These are phyloP conservation scores for Backusella circina DNA, from an alignment of 192 early-diverging fungal species.

Conservation along the genomic window DNA sequence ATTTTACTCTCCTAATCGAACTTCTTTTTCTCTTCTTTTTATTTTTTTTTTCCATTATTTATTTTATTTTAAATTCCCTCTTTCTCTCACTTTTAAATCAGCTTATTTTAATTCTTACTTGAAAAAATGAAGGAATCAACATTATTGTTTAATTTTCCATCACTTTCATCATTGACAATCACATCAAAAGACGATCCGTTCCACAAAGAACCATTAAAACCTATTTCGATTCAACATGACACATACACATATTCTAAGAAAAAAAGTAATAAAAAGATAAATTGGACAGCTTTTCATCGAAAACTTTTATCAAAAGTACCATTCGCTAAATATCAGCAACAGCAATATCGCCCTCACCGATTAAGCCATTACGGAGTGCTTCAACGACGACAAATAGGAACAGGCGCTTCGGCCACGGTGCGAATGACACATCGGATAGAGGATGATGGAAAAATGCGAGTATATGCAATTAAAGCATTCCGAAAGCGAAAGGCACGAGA, in stretches of 20 bases:
- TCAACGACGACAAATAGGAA: constrained; percentile 51
- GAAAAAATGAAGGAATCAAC: not conserved
- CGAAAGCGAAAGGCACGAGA: constrained; percentile 73
- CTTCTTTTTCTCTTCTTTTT: not conserved
- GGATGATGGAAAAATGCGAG: constrained; percentile 52
- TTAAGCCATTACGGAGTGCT: constrained; percentile 2
- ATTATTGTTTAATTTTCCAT: not conserved
- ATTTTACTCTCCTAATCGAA: constrained; percentile 1
- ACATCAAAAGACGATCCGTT: constrained; percentile 3
- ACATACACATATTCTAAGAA: not conserved
- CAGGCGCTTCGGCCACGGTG: constrained; percentile 89
- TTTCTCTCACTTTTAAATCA: not conserved
- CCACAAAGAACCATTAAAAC: not conserved
- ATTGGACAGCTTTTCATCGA: not conserved
- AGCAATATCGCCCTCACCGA: not conserved
- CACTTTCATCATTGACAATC: not conserved
- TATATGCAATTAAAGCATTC: constrained; percentile 89
- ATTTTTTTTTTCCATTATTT: not conserved
- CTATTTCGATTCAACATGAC: not conserved
- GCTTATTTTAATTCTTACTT: not conserved
- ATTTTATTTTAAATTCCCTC: not conserved
- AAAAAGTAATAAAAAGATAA: not conserved
- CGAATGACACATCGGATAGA: constrained; percentile 42
- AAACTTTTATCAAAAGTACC: not conserved
- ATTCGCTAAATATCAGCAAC: not conserved